Evolutionary conservation across 306 rosid genomes (phyloP).

Genomic region (Vicia villosa): DNA sequence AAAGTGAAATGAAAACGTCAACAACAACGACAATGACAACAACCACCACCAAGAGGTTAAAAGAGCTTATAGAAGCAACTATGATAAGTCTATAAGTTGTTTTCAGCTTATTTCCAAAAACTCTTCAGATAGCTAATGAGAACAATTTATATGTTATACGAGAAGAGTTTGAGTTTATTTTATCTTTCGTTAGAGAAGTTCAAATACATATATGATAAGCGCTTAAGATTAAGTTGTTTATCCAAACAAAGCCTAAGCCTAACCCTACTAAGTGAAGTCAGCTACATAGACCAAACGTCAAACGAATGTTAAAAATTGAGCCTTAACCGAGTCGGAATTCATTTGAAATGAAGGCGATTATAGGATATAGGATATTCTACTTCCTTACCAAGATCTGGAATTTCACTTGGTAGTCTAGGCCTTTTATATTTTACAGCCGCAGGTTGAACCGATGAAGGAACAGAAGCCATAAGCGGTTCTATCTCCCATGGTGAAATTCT

Average conservation of each 20-base stretch:
- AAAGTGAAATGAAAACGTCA: slow-evolving; percentile 21
- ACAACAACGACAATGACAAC: not conserved
- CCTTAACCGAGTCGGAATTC: not conserved
- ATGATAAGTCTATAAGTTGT: too few species aligned
- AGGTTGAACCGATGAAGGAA: slow-evolving; percentile 53
- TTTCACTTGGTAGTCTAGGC: slow-evolving; percentile 69
- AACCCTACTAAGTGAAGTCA: not conserved
- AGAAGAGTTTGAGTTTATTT: too few species aligned
- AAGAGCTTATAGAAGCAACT: too few species aligned
- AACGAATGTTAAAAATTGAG: not conserved
- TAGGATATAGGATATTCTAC: not conserved
- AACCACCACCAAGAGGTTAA: too few species aligned
- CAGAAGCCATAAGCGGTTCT: slow-evolving; percentile 68
- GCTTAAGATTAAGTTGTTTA: too few species aligned
- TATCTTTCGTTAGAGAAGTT: too few species aligned
- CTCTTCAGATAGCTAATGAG: too few species aligned
- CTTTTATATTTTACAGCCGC: slow-evolving; percentile 65
- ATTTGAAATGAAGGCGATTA: not conserved
- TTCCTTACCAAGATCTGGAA: slow-evolving; percentile 57
- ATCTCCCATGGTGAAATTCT: slow-evolving; percentile 96
- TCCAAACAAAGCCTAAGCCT: too few species aligned
- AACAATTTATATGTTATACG: too few species aligned
- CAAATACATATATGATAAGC: too few species aligned
- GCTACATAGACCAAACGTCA: not conserved
- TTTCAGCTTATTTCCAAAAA: too few species aligned